Conservation (phyloP, 208 protist species). For the Acanthamoeba lenticulata region DNA sequence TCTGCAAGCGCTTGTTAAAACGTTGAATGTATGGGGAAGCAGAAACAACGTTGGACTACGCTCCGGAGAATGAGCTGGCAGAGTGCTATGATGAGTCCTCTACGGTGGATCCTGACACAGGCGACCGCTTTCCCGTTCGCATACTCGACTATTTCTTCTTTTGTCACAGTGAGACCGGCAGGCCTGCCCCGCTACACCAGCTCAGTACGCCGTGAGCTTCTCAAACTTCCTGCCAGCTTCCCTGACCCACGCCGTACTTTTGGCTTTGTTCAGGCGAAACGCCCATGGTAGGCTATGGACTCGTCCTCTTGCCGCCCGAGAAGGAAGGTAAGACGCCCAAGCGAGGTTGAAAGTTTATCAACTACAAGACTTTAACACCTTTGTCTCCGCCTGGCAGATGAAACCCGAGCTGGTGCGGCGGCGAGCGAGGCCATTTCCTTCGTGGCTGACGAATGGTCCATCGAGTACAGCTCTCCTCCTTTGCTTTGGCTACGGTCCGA, state of each 20-base stretch:
- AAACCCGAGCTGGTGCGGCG: neutral
- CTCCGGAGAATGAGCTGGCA: neutral
- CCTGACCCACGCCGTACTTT: neutral
- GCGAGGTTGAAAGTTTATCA: neutral
- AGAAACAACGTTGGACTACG: too few relatives aligned
- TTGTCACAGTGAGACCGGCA: neutral
- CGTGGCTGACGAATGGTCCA: slow-evolving; percentile 30
- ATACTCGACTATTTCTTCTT: slow-evolving; percentile 25
- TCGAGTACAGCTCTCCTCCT: slow-evolving; percentile 29
- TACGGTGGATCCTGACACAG: neutral
- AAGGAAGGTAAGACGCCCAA: neutral
- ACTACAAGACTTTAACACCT: neutral
- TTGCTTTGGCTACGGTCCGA: slow-evolving; percentile 29
- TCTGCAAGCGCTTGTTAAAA: too few relatives aligned
- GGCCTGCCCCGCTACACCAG: neutral
- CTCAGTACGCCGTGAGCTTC: neutral
- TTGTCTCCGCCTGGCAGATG: neutral
- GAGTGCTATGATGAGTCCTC: neutral
- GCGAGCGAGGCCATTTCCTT: neutral
- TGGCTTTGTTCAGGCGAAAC: neutral
- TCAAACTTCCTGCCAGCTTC: neutral
- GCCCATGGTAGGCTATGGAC: neutral
- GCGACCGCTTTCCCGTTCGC: neutral
- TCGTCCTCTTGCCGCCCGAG: neutral
- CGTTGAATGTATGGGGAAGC: too few relatives aligned